Base-by-base conservation (phyloP, 192 early-diverging fungal species). In the Pilobolus umbonatus region DNA sequence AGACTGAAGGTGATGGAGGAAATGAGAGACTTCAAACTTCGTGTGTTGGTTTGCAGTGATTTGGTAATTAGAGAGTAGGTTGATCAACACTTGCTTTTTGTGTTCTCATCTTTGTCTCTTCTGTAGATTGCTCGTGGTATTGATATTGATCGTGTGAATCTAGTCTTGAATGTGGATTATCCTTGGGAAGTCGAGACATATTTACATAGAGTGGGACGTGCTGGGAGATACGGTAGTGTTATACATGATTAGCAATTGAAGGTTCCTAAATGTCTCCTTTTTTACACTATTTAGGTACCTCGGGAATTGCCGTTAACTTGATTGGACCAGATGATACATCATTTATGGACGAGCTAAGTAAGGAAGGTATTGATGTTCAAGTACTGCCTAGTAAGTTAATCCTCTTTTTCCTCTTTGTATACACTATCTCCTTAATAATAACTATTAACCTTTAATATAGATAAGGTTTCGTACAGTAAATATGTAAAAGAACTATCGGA, bases 121-220 rank as follows among this genome's bases (percentile, higher is more conserved):
- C 1, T 11, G 25, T 55, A 69, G 67, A 69, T 99, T 57, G 85
- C 96, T 5, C 90, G 96, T 40, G 96, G 96, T 44, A 99, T 99
- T 71, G 96, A 99, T 66, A 92, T 97, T 67, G 82, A 88, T 39
- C 91, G 92, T 67, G 94, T 98, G 49, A 95, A 92, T 68, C 70
- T 95, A 60, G 96, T 99, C 24, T 84, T 99, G 65, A 99, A 99
- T 78, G 91, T 87, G 51, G 96, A 99, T 60, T 84, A 94, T 45
- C 96, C 96, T 8, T 64, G 88, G 38, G 86, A 89, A 28, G 71
- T 68, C 14, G 95, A 97, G 62, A 97, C 96, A 0, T 99, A 99
- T 64, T 77, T 98, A 31, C 96, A 99, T 72, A 87, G 96, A 42
- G 92, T 99, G 65, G 96, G 96, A 19, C 88, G 96, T 46, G 96